These are phyloP conservation scores for Syzygium jambos DNA, from an alignment of 345 rosid genomes.

Conservation along the genomic window DNA sequence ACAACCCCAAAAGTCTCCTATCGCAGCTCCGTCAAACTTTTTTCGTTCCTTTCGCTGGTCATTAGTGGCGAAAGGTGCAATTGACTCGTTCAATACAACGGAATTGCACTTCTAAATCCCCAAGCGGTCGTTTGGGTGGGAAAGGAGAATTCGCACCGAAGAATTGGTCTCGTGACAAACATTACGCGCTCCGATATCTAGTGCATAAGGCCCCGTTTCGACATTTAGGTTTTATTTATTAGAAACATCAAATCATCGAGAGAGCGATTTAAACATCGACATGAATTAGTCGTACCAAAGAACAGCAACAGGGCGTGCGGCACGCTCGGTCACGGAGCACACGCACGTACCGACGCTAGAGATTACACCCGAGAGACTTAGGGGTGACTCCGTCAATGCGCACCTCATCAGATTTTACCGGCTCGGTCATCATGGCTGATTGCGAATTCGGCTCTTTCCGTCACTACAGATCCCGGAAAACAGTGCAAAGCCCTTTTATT, in stretches of 20 bases:
- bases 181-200: too few species aligned
- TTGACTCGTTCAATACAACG: neutral
- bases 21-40: neutral
- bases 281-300: neutral
- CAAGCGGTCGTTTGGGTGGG: neutral
- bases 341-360: fast-evolving
- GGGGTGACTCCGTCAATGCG: fast-evolving
- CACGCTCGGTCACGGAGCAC: fast-evolving
- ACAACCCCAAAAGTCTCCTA: neutral
- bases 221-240: too few species aligned
- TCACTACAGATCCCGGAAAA: fast-evolving
- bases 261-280: neutral
- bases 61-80: too few species aligned
- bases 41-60: neutral
- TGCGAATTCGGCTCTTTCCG: neutral
- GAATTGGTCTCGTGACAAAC: fast-evolving
- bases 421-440: fast-evolving
- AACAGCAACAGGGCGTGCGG: neutral
- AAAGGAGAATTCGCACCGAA: neutral
- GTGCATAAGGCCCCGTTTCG: too few species aligned
- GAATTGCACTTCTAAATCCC: neutral
- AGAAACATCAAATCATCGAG: neutral
- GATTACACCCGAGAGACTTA: neutral
- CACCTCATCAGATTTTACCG: neutral
- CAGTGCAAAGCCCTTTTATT: neutral